These are phyloP conservation scores for Candida montana DNA, from an alignment of 805 yeast species.

Conservation along the genomic window DNA sequence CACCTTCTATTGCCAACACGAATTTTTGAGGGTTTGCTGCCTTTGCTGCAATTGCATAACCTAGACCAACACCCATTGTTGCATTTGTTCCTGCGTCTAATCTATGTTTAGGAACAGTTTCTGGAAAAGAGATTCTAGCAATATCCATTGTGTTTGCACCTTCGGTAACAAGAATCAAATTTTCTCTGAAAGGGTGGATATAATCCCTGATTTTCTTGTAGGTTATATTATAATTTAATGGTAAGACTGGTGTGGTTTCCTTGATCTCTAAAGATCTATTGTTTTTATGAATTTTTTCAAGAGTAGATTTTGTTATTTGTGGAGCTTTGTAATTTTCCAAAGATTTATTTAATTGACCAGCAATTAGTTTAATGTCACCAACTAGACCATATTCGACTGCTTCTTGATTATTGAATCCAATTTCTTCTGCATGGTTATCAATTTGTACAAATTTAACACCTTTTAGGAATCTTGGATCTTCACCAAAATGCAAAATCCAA, in stretches of 20 bases:
- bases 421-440: constrained; percentile 47
- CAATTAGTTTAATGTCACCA: constrained; percentile 48
- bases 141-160: constrained; percentile 80
- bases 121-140: constrained; percentile 56
- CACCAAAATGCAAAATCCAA: constrained; percentile 71
- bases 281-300: constrained; percentile 27
- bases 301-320: constrained; percentile 23
- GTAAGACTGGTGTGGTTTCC: constrained; percentile 22
- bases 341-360: constrained; percentile 28
- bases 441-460: constrained; percentile 51
- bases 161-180: constrained; percentile 48
- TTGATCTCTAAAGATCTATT: constrained; percentile 29
- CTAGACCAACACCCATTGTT: constrained; percentile 72
- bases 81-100: constrained; percentile 75
- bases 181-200: constrained; percentile 26
- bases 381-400: constrained; percentile 39
- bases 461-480: constrained; percentile 43
- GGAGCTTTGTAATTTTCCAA: constrained; percentile 31
- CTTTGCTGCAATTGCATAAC: constrained; percentile 63
- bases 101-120: constrained; percentile 45
- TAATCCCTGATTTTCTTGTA: constrained; percentile 42
- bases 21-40: constrained; percentile 36
- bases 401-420: constrained; percentile 39
- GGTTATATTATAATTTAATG: constrained; percentile 47
- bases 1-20: constrained; percentile 64